A percentile compares a stretch with the other conserved stretches of the same genome.
Evolutionary conservation across 441 rosid species (phyloP).

Genomic region (Eruca vesicaria): DNA sequence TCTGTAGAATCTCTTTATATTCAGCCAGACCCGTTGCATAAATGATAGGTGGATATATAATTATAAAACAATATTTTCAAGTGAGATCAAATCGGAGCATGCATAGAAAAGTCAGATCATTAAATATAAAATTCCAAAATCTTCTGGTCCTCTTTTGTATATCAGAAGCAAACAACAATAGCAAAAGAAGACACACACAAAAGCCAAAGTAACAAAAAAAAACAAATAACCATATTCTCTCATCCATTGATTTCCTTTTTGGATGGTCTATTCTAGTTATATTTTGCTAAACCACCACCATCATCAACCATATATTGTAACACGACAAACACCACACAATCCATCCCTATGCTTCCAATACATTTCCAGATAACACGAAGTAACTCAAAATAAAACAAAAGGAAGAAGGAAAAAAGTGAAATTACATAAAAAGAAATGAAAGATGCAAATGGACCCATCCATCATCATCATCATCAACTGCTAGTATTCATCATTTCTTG

Average conservation of each 20-base stretch:
- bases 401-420: slow-evolving; percentile 1
- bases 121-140: background rate
- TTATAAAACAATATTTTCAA: background rate
- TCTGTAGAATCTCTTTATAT: background rate
- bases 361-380: slow-evolving; percentile 8
- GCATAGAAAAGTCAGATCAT: background rate
- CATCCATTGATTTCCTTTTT: slow-evolving; percentile 12
- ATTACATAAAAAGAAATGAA: slow-evolving; percentile 20
- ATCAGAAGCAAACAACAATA: slow-evolving; percentile 19
- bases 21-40: background rate
- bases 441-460: slow-evolving; percentile 4
- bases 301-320: background rate
- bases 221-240: background rate
- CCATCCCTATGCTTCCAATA: slow-evolving; percentile 7
- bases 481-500: slow-evolving; percentile 76
- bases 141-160: slow-evolving; percentile 23
- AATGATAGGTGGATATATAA: background rate
- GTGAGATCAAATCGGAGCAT: background rate
- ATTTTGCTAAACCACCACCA: background rate
- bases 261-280: slow-evolving; percentile 3
- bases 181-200: slow-evolving; percentile 6
- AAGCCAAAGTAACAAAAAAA: slow-evolving; percentile 9
- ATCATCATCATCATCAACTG: slow-evolving; percentile 34
- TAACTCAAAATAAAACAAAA: background rate
- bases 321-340: slow-evolving; percentile 23